A percentile compares a stretch with the other conserved stretches of the same genome.
phyloP scores from a whole-genome alignment of 176 grass and related monocot species.

The Thinopyrum elongatum region DNA sequence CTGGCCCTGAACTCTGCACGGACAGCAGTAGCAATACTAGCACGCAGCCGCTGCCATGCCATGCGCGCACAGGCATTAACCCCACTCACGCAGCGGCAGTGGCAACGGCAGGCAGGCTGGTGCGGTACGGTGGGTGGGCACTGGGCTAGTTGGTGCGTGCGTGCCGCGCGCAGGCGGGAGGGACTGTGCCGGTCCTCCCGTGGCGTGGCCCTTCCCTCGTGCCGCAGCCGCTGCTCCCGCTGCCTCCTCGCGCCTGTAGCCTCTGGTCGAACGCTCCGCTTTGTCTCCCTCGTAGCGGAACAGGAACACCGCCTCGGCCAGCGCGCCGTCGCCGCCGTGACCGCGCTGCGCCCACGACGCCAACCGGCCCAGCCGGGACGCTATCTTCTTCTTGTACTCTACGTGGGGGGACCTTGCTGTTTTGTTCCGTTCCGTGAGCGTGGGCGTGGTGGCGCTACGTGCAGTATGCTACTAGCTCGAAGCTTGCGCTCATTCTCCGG shows the following conservation, averaged over 20 bases:
- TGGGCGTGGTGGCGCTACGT: no score
- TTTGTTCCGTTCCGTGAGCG: not conserved
- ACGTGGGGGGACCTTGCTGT: not conserved
- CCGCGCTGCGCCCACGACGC: not conserved
- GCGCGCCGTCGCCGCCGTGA: not conserved
- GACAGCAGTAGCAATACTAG: not conserved
- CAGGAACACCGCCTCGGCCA: not conserved
- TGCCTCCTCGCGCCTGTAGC: not conserved
- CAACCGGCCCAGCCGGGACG: not conserved
- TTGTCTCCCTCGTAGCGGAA: constrained; percentile 33
- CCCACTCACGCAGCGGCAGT: not conserved
- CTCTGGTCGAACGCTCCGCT: constrained; percentile 44
- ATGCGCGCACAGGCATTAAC: not conserved
- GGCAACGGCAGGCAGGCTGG: not conserved
- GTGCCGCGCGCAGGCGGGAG: not conserved
- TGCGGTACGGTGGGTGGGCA: not conserved
- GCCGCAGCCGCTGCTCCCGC: constrained; percentile 17
- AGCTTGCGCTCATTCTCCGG: no score
- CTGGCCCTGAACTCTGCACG: no score
- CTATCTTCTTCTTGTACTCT: not conserved
- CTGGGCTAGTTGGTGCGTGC: not conserved
- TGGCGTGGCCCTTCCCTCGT: not conserved
- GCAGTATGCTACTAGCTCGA: no score
- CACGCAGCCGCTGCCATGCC: not conserved
- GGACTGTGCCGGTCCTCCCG: not conserved